phyloP scores from a whole-genome alignment of 1,139 yeast species.

The Spathaspora sp. region DNA sequence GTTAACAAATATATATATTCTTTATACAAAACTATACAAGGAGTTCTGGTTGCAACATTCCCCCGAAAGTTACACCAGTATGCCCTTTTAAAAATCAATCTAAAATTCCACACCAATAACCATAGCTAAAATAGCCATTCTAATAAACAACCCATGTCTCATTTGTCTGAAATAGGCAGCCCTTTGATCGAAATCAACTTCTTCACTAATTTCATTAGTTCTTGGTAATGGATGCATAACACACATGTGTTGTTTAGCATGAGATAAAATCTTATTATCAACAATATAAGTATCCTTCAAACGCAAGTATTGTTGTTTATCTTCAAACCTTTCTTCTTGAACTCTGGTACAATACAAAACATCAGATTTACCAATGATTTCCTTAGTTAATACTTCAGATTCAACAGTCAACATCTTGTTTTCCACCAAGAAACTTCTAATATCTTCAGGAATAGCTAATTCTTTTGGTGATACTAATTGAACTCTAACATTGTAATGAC shows the following conservation, averaged over 20 bases:
- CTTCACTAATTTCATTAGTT: conserved; percentile 93
- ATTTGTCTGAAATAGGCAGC: conserved; percentile 99
- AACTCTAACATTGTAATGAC: conserved; percentile 89
- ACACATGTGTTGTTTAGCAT: conserved; percentile 98
- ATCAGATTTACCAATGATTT: conserved; percentile 84
- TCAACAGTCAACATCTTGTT: conserved; percentile 72
- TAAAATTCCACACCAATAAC: conserved; percentile 83
- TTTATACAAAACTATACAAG: background rate
- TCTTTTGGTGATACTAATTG: conserved; percentile 92
- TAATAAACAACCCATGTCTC: conserved; percentile 96
- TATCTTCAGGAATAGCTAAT: conserved; percentile 73
- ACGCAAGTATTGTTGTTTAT: conserved; percentile 74
- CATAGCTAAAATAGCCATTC: conserved; percentile 98
- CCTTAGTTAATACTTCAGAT: conserved; percentile 75
- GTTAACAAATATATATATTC: background rate
- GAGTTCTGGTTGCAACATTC: background rate
- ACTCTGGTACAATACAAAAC: conserved; percentile 97
- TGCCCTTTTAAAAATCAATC: background rate
- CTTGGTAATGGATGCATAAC: conserved; percentile 99
- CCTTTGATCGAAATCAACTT: conserved; percentile 98
- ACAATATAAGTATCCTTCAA: conserved; percentile 90
- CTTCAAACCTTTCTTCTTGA: conserved; percentile 91
- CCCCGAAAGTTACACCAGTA: background rate
- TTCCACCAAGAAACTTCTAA: conserved; percentile 62
- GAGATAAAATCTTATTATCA: conserved; percentile 84